phyloP scores from a whole-genome alignment of 1,139 yeast species.

The Suhomyces terraborum region DNA sequence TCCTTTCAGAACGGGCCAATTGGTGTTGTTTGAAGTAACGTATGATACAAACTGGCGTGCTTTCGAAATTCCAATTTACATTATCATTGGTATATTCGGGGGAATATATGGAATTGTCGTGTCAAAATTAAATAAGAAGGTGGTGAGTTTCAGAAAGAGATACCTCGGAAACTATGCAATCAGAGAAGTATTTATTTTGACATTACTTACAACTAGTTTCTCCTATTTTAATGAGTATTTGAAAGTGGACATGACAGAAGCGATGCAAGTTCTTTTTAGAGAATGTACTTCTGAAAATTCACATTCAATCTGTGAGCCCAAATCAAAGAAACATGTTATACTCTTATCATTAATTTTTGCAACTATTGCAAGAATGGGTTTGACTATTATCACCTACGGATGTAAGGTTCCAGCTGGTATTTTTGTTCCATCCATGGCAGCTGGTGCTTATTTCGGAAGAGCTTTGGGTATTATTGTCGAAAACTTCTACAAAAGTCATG shows the following conservation, averaged over 20 bases:
- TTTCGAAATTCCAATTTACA: slow-evolving; percentile 79
- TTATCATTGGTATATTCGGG: slow-evolving; percentile 83
- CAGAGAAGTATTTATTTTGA: slow-evolving; percentile 69
- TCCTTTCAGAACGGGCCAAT: slow-evolving; percentile 93
- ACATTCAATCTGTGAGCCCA: slow-evolving; percentile 52
- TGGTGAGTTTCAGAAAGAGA: slow-evolving; percentile 75
- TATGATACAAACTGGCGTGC: slow-evolving; percentile 87
- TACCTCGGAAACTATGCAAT: slow-evolving; percentile 61
- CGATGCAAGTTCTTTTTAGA: slow-evolving; percentile 86
- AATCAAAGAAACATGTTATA: slow-evolving; percentile 30
- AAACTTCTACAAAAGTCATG: slow-evolving; percentile 46
- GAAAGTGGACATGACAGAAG: slow-evolving; percentile 88
- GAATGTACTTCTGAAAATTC: slow-evolving; percentile 63
- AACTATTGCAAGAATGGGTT: slow-evolving; percentile 64
- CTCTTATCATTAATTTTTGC: slow-evolving; percentile 65
- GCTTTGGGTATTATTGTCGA: slow-evolving; percentile 76
- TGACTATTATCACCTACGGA: slow-evolving; percentile 86
- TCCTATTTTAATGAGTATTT: slow-evolving; percentile 85
- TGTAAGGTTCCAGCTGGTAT: slow-evolving; percentile 94
- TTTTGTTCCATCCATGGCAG: slow-evolving; percentile 95
- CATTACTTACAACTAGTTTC: slow-evolving; percentile 70
- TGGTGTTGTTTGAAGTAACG: slow-evolving; percentile 85
- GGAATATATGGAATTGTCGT: slow-evolving; percentile 86
- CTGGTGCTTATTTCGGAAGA: slow-evolving; percentile 93
- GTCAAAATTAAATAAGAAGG: slow-evolving; percentile 75